Evolutionary conservation across 2,329 filamentous ascomycete genomes (phyloP).

Genomic region (Colletotrichum sidae): DNA sequence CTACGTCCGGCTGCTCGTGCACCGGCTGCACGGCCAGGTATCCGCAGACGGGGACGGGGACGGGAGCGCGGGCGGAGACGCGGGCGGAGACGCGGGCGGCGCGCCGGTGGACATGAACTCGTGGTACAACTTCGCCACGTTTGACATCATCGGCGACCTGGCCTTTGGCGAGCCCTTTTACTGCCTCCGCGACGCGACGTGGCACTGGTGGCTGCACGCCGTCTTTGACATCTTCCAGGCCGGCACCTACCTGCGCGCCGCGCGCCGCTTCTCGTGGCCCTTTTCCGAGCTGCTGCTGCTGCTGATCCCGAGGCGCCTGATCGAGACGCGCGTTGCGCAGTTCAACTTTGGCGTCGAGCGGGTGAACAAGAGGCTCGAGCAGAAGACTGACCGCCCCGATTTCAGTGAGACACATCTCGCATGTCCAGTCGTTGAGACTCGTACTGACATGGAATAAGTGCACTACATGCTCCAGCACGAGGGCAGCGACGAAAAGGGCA

Average conservation of each 20-base stretch:
- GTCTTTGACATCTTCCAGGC: conserved; percentile 41
- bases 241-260: conserved; percentile 30
- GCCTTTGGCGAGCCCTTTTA: conserved; percentile 46
- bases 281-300: conserved; percentile 29
- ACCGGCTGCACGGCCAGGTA: conserved; percentile 36
- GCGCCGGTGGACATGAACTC: conserved; percentile 40
- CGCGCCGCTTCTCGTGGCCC: conserved; percentile 27
- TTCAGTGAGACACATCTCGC: conserved; percentile 13
- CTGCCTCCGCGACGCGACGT: conserved; percentile 40
- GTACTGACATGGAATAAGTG: conserved; percentile 13
- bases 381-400: conserved; percentile 23
- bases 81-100: neutral
- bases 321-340: conserved; percentile 28
- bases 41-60: neutral
- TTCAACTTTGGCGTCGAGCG: conserved; percentile 33
- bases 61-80: no score
- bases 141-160: conserved; percentile 47
- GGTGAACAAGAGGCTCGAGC: conserved; percentile 22
- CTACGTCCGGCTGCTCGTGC: conserved; percentile 44
- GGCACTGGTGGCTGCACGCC: conserved; percentile 44
- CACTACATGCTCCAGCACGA: conserved; percentile 26
- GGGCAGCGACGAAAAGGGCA: conserved; percentile 25
- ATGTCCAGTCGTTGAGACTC: neutral
- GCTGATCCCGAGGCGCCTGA: conserved; percentile 28
- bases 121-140: conserved; percentile 46